Evolutionary conservation across 2,329 filamentous ascomycete genomes (phyloP), one percentile per base, ranked within the genome.

Genomic region (Mollisia scopiformis): DNA sequence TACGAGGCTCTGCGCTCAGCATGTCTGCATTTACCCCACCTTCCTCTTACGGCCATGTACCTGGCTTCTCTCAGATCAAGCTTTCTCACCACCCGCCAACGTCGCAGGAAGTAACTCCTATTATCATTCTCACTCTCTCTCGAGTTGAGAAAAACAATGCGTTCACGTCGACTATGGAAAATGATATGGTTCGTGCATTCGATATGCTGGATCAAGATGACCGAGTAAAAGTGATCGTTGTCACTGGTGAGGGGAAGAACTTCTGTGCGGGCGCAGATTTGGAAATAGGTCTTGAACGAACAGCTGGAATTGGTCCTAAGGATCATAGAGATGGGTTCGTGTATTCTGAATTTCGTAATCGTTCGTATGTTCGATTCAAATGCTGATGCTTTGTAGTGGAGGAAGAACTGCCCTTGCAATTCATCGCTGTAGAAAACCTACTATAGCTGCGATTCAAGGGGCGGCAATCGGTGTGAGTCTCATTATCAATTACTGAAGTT

Each of bases 121-220:
- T 41, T 6, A 4, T 41, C 37, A n/a, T 41, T 7, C 50, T 90
- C 31, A 82, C 83, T 3, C 80, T 91, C 28, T 80, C 88, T 75
- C 84, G 89, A 27, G 87, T 87, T 0, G 74, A 78, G 14, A 85
- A 85, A 62, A 80, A 86, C 75, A 91, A 91, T 81, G 87, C 85
- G 63, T 90, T 90, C 75, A 90, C 86, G 2, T 76, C 79, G 19
- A 78, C 75, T 14, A 90, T 90, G 85, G 83, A 83, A 68, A 71
- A 76, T 27, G 87, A 88, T 68, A 78, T 91, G 35, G 81, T 85
- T 61, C 63, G 75, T 4, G 85, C 83, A 47, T 83, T 82, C 69
- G 71, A 74, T 60, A 71, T 79, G 14, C 75, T 86, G 23, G 81
- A 83, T 47, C 61, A 72, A 25, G 84, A 86, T 74, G 74, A 77